Conservation (phyloP, 2,329 filamentous ascomycete genomes). For the Chaetomiaceae sp. region DNA sequence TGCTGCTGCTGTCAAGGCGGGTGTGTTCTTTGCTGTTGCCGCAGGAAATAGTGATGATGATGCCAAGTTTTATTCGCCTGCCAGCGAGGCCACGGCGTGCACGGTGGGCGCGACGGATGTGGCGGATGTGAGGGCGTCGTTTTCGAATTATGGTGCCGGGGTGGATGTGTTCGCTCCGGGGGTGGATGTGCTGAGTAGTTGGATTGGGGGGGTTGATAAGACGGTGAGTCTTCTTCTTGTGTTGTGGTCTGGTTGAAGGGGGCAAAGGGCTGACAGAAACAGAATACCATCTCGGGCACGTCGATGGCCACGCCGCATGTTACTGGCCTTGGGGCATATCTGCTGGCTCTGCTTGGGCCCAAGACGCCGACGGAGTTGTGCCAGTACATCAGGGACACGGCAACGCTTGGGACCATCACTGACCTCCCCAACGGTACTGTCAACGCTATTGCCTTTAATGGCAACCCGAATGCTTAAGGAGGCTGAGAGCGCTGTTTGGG, state of each 20-base stretch:
- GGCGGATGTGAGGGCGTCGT: conserved; percentile 36
- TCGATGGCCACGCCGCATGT: conserved; percentile 35
- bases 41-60: conserved; percentile 47
- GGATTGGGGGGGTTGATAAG: conserved; percentile 33
- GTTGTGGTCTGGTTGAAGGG: background rate
- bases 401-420: conserved; percentile 39
- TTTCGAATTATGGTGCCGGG: conserved; percentile 48
- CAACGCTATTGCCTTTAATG: conserved; percentile 55
- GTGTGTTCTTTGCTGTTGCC: conserved; percentile 51
- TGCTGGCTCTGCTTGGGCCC: conserved; percentile 40
- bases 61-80: conserved; percentile 42
- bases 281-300: conserved; percentile 45
- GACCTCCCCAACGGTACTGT: conserved; percentile 39
- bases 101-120: conserved; percentile 48
- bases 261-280: background rate
- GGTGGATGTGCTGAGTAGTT: conserved; percentile 43
- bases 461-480: conserved; percentile 28
- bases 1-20: conserved; percentile 40
- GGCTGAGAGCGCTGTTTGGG: background rate
- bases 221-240: conserved; percentile 20
- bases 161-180: conserved; percentile 52
- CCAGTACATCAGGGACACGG: conserved; percentile 40
- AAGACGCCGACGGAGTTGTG: conserved; percentile 43
- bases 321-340: conserved; percentile 35
- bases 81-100: conserved; percentile 44